Evolutionary conservation across 2,329 filamentous ascomycete species (phyloP).

Genomic region (Elsinoe ampelina): DNA sequence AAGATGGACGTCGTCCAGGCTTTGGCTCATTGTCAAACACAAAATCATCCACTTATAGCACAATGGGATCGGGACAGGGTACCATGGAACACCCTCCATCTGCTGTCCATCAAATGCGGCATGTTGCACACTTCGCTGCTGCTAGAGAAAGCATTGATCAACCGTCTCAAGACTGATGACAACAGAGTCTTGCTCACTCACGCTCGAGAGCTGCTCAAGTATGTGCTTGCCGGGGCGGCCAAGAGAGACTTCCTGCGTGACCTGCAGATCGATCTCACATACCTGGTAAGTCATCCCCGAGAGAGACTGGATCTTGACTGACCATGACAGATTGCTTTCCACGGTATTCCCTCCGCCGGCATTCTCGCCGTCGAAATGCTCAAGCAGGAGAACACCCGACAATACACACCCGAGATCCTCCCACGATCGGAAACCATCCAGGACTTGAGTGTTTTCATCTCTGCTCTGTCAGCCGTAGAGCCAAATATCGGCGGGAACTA

Average conservation of each 20-base stretch:
- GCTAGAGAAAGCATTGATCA: conserved; percentile 47
- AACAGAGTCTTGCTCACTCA: conserved; percentile 29
- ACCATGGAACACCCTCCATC: conserved; percentile 36
- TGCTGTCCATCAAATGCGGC: conserved; percentile 38
- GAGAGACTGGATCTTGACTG: not conserved
- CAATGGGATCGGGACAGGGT: conserved; percentile 17
- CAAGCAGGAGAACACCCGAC: conserved; percentile 32
- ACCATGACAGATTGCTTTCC: conserved; percentile 23
- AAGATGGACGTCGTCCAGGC: conserved; percentile 23
- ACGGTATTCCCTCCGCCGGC: conserved; percentile 35
- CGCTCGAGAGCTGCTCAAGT: conserved; percentile 30
- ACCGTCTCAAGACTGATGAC: conserved; percentile 28
- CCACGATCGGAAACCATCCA: conserved; percentile 38
- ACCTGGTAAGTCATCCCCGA: conserved; percentile 21
- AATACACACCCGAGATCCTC: conserved; percentile 26
- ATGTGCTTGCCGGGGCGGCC: conserved; percentile 30
- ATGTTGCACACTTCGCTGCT: conserved; percentile 52
- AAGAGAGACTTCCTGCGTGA: conserved; percentile 33
- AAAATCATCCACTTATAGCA: conserved; percentile 6
- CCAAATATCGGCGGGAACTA: conserved; percentile 30
- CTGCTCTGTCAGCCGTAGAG: conserved; percentile 31
- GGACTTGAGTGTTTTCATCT: conserved; percentile 37
- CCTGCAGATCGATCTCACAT: conserved; percentile 35
- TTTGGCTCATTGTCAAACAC: conserved; percentile 17
- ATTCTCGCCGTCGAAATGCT: conserved; percentile 36